Evolutionary conservation across 108 stramenopile genomes (phyloP), one percentile per base, ranked within the genome.

Genomic region (Aurantiochytrium sp.): DNA sequence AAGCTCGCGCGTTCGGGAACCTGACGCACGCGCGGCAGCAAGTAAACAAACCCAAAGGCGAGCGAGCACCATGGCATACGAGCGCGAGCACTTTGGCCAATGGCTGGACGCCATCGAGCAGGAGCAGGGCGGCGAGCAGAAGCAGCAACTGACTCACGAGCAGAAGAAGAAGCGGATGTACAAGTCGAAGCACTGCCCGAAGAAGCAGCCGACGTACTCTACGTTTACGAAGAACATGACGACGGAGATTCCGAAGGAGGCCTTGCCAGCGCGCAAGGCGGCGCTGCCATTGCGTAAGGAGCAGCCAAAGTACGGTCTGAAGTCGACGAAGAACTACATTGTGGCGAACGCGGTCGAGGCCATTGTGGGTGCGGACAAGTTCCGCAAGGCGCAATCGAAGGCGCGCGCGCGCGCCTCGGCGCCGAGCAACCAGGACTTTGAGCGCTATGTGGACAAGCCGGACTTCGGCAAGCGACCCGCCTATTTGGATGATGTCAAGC

Each of bases 341-440:
- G 73, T 81, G 27, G 73, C 73, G 2, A 81, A 81, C 24, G 73
- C 73, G 12, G 73, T 81, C 6, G 73, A 81, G 73, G 45, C 24
- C 1, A 81, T 81, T 48, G 73, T 81, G 36, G 39, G 73, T 24
- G 45, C 42, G 6, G 45, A 81, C 73, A 81, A 81, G 73, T 24
- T 81, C 24, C 39, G 73, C 27, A 81, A 81, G 2, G 34, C 8
- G 27, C 32, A 12, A 2, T 34, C 27, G 34, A 10, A 15, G 34
- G 32, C 22, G 15, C 22, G 22, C 24, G 34, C 8, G 27, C 12
- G 22, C 59, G 6, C 36, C 15, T 52, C 50, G 0, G 21, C 73
- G n/a, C n/a, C n/a, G n/a, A n/a, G n/a, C n/a, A 81, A 81, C 45
- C 73, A 81, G 24, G 42, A 81, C 50, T 48, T 81, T 41, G 73